A percentile compares a stretch with the other conserved stretches of the same genome.
Conservation (phyloP, 2,329 filamentous ascomycete species). For the Alternaria incomplexa region DNA sequence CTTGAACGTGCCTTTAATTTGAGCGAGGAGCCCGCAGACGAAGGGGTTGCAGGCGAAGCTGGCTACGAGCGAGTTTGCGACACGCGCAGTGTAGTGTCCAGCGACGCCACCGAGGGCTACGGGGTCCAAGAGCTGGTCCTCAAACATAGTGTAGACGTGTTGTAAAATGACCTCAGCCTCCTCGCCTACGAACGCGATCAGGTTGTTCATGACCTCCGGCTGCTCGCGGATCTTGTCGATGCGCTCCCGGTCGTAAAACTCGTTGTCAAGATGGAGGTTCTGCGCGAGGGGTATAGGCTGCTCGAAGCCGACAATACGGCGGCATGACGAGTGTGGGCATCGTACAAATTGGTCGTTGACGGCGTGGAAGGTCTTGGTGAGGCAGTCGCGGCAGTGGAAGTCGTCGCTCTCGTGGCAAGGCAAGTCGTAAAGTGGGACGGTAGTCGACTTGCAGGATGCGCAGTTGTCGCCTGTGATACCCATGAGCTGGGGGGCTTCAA, state of each 20-base stretch:
- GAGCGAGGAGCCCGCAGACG: not conserved
- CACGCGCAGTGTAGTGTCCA: not conserved
- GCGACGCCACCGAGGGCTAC: slow-evolving; percentile 6
- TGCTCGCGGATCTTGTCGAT: slow-evolving; percentile 12
- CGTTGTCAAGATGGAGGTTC: not conserved
- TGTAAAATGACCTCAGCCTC: slow-evolving; percentile 9
- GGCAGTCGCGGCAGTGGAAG: slow-evolving; percentile 16
- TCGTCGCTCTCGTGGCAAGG: slow-evolving; percentile 12
- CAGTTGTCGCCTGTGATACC: slow-evolving; percentile 6
- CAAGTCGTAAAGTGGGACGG: slow-evolving; percentile 3
- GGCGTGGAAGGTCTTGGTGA: slow-evolving; percentile 5
- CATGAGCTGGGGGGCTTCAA: slow-evolving; percentile 2
- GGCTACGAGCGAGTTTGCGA: not conserved
- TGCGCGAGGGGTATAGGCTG: not conserved
- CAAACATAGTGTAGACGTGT: slow-evolving; percentile 4
- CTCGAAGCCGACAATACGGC: slow-evolving; percentile 4
- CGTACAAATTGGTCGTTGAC: slow-evolving; percentile 7
- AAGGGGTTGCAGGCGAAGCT: slow-evolving; percentile 4
- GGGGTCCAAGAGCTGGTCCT: slow-evolving; percentile 11
- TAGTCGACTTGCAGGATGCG: slow-evolving; percentile 7
- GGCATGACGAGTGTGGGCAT: slow-evolving; percentile 9
- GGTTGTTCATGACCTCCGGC: slow-evolving; percentile 13
- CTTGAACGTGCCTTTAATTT: slow-evolving; percentile 2
- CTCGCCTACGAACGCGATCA: slow-evolving; percentile 8
- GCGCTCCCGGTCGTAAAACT: slow-evolving; percentile 2